Percentiles rank a stretch among this genome's conserved stretches.
Evolutionary conservation across 169 alveolate genomes (phyloP).

Genomic region (Eimeria maxima): DNA sequence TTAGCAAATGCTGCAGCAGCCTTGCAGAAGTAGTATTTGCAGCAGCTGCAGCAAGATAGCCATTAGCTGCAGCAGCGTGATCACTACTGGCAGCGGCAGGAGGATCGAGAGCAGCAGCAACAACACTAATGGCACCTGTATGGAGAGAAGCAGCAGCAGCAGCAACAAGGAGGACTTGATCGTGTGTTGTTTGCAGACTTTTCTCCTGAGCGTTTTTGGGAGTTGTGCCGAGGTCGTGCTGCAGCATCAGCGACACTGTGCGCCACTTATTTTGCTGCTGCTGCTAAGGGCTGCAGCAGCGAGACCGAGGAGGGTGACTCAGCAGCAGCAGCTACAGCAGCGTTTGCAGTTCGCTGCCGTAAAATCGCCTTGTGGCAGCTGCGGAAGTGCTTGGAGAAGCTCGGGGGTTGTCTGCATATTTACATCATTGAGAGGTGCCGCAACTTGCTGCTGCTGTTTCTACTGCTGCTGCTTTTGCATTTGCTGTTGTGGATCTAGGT

Average conservation of each 20-base stretch:
- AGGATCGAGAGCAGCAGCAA: neutral
- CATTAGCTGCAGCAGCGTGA: neutral
- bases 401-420: neutral
- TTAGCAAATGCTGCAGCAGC: neutral
- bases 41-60: neutral
- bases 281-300: constrained; percentile 11
- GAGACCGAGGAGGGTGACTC: neutral
- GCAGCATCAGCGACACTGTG: constrained; percentile 46
- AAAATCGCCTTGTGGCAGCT: constrained; percentile 17
- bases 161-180: too few relatives aligned
- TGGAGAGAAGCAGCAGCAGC: neutral
- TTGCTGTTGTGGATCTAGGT: neutral
- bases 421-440: constrained; percentile 22
- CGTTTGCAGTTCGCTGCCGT: constrained; percentile 68
- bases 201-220: constrained; percentile 29
- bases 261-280: constrained; percentile 58
- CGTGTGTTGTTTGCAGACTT: neutral
- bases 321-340: constrained; percentile 25
- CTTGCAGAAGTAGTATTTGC: neutral
- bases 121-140: neutral
- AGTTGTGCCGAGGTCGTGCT: constrained; percentile 50
- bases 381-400: neutral
- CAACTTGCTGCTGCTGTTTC: neutral
- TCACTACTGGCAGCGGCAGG: neutral
- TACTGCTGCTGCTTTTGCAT: neutral